A percentile compares a stretch with the other conserved stretches of the same genome.
Conservation (phyloP, 306 rosid species). For the Castanea sativa region DNA sequence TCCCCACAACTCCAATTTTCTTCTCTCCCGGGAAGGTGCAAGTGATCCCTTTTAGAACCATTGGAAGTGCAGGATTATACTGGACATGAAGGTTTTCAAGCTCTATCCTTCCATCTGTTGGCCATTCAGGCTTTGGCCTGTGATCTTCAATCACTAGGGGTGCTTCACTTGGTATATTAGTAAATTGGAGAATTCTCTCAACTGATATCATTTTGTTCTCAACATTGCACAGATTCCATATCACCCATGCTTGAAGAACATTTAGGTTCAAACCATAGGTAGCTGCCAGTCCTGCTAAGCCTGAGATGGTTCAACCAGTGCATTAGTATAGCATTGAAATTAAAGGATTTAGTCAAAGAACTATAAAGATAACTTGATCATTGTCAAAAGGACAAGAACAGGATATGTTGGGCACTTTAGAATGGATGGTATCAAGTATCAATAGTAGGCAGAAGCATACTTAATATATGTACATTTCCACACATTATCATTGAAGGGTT, state of each 20-base stretch:
- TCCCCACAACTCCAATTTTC: conserved; percentile 74
- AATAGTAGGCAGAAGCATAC: too few relatives aligned
- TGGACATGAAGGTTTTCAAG: conserved; percentile 57
- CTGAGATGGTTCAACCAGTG: conserved; percentile 39
- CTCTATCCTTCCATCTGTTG: conserved; percentile 57
- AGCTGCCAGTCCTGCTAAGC: conserved; percentile 83
- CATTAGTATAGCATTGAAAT: background rate
- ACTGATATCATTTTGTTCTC: conserved; percentile 93
- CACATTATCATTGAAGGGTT: background rate
- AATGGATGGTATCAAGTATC: background rate
- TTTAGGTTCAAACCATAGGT: conserved; percentile 74
- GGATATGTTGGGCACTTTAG: background rate
- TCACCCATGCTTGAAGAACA: conserved; percentile 86
- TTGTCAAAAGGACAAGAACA: background rate
- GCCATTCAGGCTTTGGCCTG: conserved; percentile 73
- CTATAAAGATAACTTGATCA: background rate
- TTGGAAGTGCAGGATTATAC: conserved; percentile 60
- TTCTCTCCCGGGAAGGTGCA: conserved; percentile 61
- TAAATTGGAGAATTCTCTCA: conserved; percentile 77
- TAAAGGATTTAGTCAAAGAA: background rate
- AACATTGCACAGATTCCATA: conserved; percentile 88
- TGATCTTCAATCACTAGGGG: conserved; percentile 47
- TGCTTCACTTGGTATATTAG: conserved; percentile 64
- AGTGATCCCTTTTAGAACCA: conserved; percentile 72
- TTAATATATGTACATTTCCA: too few relatives aligned